Conservation (phyloP, 495 filamentous ascomycete genomes). For the Lasiosphaeris hirsuta region DNA sequence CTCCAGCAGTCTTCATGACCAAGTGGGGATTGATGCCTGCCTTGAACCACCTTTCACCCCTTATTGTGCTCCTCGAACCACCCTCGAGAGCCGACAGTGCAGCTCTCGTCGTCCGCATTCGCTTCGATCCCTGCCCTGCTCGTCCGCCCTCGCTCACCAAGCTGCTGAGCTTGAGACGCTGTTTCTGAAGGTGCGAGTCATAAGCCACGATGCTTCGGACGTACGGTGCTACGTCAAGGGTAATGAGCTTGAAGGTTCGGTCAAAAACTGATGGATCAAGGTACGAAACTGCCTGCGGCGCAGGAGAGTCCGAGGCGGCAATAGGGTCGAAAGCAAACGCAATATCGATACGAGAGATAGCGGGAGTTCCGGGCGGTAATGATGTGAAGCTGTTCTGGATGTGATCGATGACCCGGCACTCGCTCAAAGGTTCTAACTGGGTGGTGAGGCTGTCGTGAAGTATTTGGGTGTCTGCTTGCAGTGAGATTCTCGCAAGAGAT, state of each 20-base stretch:
- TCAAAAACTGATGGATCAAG: constrained; percentile 67
- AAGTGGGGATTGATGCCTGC: constrained; percentile 57
- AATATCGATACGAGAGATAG: constrained; percentile 40
- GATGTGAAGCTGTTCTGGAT: constrained; percentile 29
- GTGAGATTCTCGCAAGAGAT: constrained; percentile 32
- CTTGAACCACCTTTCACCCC: constrained; percentile 79
- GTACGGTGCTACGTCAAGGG: constrained; percentile 78
- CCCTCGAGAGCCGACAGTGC: constrained; percentile 83
- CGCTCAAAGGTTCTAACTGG: constrained; percentile 23
- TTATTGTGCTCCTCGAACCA: constrained; percentile 64
- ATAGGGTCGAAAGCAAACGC: constrained; percentile 57
- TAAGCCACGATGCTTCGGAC: constrained; percentile 74
- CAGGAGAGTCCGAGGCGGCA: constrained; percentile 40
- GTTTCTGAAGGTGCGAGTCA: constrained; percentile 65
- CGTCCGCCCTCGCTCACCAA: constrained; percentile 54
- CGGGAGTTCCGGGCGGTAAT: constrained; percentile 14
- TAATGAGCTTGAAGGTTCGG: constrained; percentile 57
- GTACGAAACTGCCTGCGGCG: constrained; percentile 31
- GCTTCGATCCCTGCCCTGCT: constrained; percentile 52
- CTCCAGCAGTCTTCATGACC: constrained; percentile 64
- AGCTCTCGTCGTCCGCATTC: constrained; percentile 70
- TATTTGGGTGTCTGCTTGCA: constrained; percentile 19
- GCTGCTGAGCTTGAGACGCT: constrained; percentile 59
- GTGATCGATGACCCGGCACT: constrained; percentile 23
- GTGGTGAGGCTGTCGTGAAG: neutral